Evolutionary conservation across 2,329 filamentous ascomycete genomes (phyloP).

Genomic region (Ambrosiella cleistominuta): DNA sequence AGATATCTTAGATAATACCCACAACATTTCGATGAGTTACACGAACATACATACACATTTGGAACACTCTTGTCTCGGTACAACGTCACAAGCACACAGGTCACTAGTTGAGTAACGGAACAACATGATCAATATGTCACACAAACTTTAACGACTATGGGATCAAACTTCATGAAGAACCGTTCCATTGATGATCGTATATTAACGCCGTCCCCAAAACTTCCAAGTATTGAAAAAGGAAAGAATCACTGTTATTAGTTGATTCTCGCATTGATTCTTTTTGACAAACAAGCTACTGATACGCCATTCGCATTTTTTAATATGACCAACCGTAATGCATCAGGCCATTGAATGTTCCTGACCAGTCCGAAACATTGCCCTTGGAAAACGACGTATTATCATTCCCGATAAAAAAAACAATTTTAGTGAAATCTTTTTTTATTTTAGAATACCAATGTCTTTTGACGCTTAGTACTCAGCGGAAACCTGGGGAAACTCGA

Average conservation of each 20-base stretch:
- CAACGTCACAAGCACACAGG: no score
- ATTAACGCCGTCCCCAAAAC: slow-evolving; percentile 1
- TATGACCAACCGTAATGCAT: slow-evolving; percentile 3
- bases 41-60: neutral
- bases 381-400: slow-evolving; percentile 4
- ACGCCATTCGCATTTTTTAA: slow-evolving; percentile 7
- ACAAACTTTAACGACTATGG: neutral
- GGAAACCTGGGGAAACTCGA: slow-evolving; percentile 88
- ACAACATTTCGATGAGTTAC: neutral
- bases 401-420: slow-evolving; percentile 8
- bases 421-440: slow-evolving; percentile 4
- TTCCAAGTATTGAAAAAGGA: slow-evolving; percentile 11
- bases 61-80: neutral
- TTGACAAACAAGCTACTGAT: slow-evolving; percentile 13
- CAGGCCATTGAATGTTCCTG: slow-evolving; percentile 4
- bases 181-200: neutral
- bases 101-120: neutral
- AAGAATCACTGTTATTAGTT: slow-evolving; percentile 14
- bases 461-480: slow-evolving; percentile 54
- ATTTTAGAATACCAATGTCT: slow-evolving; percentile 9
- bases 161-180: neutral
- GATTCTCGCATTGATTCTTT: slow-evolving; percentile 12
- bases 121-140: neutral
- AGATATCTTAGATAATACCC: slow-evolving; percentile 6
- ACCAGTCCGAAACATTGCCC: slow-evolving; percentile 6